These are phyloP conservation scores for Apostasia shenzhenica DNA, from an alignment of 106 monocot species.

Conservation along the genomic window DNA sequence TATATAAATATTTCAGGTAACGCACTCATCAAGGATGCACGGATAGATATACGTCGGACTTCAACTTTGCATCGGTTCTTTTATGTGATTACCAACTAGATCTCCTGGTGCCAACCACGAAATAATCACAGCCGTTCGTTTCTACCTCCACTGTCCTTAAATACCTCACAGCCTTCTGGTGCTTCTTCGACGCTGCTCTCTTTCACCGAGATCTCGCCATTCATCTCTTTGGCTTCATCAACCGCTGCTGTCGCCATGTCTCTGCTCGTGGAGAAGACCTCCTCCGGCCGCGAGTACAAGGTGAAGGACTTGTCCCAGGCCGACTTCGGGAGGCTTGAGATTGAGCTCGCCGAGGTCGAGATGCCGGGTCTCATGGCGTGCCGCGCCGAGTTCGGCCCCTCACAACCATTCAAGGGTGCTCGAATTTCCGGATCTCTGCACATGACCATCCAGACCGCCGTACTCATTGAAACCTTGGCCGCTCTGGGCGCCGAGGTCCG, in stretches of 20 bases:
- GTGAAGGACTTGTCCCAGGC: slow-evolving; percentile 47
- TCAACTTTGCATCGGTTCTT: no score
- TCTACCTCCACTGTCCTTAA: neutral
- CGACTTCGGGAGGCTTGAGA: slow-evolving; percentile 49
- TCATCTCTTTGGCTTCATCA: neutral
- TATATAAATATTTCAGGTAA: no score
- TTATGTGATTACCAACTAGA: no score
- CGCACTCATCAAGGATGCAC: no score
- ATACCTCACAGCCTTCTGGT: neutral
- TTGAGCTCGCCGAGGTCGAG: slow-evolving; percentile 54
- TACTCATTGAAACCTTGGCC: slow-evolving; percentile 80
- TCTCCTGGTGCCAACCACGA: neutral
- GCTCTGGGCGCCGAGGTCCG: slow-evolving; percentile 89
- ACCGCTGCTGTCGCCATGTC: neutral
- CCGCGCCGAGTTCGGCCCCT: slow-evolving; percentile 39
- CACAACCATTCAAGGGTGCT: slow-evolving; percentile 35
- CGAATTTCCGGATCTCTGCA: slow-evolving; percentile 37
- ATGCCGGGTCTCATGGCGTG: slow-evolving; percentile 42
- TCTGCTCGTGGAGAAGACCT: slow-evolving; percentile 38
- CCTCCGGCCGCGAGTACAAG: slow-evolving; percentile 49
- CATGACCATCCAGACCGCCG: slow-evolving; percentile 94
- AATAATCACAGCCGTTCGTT: neutral
- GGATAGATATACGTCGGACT: no score
- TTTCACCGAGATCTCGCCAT: neutral
- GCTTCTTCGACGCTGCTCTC: neutral